Evolutionary conservation across 2,329 filamentous ascomycete species (phyloP), one percentile per base, ranked within the genome.

Genomic region (Beauveria varroae): DNA sequence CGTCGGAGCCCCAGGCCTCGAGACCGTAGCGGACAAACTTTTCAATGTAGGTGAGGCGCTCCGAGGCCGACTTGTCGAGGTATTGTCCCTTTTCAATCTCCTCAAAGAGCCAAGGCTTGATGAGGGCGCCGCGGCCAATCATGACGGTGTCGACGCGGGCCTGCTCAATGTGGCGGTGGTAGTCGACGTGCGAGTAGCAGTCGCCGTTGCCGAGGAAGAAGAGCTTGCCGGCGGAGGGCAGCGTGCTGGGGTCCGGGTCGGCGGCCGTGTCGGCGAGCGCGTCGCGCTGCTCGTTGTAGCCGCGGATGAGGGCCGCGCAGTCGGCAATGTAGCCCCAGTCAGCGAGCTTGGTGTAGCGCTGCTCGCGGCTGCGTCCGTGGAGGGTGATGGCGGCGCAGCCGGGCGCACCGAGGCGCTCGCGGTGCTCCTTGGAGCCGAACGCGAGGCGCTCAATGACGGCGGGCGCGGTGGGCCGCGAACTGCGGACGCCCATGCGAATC

Each of bases 91-190:
- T 84, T 67, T 90, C 85, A 60, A 99, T 98, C 75, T 99, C 95
- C 74, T 99, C 95, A 71, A 98, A 99, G 64, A 99, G 81, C 95
- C 95, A 99, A 1, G 95, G 95, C 77, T 99, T 99, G 76, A 98
- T 91, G 62, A 99, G 83, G 10, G 95, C 95, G 61, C 95, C 95
- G 63, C 95, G 90, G n/a, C 88, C 95, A 64, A 98, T 86, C 95
- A 99, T 98, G 71, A 96, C 90, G n/a, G 86, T 86, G 76, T 98
- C 93, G 51, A 98, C 92, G 52, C 85, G 84, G 41, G 90, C 83
- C 63, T 93, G 83, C 53, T 88, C 81, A 44, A 98, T 79, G 69
- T 95, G 87, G 62, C 86, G 78, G 65, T 86, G 86, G 77, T 98
- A 98, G 72, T 98, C 92, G 37, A 87, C 77, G 73, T 98, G 92